These are phyloP conservation scores for Talaromyces atroroseus DNA, from an alignment of 2,329 filamentous ascomycete genomes.

Conservation along the genomic window DNA sequence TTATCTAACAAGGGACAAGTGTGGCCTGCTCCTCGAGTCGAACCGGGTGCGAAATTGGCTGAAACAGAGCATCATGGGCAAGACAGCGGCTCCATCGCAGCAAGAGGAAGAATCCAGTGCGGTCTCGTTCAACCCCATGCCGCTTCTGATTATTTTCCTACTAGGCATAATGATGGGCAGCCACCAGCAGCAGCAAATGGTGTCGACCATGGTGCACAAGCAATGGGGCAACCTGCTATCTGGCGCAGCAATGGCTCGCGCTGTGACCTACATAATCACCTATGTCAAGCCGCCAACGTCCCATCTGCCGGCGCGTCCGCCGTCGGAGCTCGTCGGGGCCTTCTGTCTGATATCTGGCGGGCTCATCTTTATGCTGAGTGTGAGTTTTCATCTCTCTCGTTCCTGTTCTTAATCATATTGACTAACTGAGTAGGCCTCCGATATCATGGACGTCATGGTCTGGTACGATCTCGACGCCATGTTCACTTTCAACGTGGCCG, in stretches of 20 bases:
- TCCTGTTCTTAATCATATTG: too few relatives aligned
- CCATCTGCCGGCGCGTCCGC: conserved; percentile 73
- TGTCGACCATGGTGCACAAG: conserved; percentile 85
- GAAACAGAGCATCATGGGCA: conserved; percentile 45
- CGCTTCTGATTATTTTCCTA: conserved; percentile 76
- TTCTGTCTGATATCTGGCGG: conserved; percentile 87
- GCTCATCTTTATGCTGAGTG: conserved; percentile 86
- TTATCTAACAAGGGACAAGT: conserved; percentile 37
- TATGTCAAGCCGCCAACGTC: conserved; percentile 78
- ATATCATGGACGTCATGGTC: conserved; percentile 72
- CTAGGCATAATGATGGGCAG: conserved; percentile 93
- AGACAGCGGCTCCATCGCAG: conserved; percentile 28
- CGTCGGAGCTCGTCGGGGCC: conserved; percentile 78
- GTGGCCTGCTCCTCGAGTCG: conserved; percentile 82
- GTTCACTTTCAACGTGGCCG: conserved; percentile 85
- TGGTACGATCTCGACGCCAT: conserved; percentile 75
- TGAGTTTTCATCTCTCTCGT: conserved; percentile 41
- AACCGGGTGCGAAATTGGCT: conserved; percentile 55
- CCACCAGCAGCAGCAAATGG: conserved; percentile 76
- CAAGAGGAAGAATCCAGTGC: conserved; percentile 45
- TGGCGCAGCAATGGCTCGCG: conserved; percentile 72
- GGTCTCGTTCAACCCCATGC: conserved; percentile 75
- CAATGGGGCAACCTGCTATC: conserved; percentile 87
- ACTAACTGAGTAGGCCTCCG: conserved; percentile 54
- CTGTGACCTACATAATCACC: conserved; percentile 70